Percentiles rank a stretch among this genome's conserved stretches.
These are phyloP conservation scores for Mrakia frigida DNA, from an alignment of 768 basidiomycete species.

Conservation along the genomic window DNA sequence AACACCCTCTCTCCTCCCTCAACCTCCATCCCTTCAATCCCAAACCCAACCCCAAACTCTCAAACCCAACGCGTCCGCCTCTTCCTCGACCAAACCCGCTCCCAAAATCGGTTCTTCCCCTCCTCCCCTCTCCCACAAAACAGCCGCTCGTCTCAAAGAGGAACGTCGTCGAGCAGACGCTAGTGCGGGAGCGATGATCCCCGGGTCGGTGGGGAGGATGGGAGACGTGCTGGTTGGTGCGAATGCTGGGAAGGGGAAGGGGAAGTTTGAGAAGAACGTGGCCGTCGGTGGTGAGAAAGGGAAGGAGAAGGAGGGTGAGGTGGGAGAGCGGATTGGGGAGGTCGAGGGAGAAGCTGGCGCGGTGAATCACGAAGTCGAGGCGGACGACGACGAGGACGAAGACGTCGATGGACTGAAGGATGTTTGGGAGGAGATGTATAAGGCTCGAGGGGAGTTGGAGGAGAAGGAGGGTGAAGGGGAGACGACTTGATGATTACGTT, in stretches of 20 bases:
- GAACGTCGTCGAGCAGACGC: slow-evolving; percentile 18
- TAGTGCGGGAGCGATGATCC: neutral
- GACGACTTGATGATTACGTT: neutral
- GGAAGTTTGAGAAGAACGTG: neutral
- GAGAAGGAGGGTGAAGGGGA: neutral
- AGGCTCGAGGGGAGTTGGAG: neutral
- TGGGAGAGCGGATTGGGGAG: neutral
- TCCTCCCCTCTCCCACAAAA: neutral
- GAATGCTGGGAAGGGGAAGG: neutral
- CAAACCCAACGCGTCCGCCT: neutral
- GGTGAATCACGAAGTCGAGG: no score
- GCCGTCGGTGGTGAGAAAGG: no score
- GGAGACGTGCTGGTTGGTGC: neutral
- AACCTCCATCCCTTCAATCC: neutral
- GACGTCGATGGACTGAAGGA: neutral
- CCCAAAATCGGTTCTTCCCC: slow-evolving; percentile 1
- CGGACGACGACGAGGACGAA: neutral
- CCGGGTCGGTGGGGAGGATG: neutral
- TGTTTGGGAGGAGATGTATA: slow-evolving; percentile 9
- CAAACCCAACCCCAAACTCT: neutral
- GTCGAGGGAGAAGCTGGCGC: no score
- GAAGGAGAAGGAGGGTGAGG: neutral
- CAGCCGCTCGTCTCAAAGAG: slow-evolving; percentile 13
- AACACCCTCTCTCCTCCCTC: neutral
- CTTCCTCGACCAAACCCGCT: neutral